These are phyloP conservation scores for Trichoderma erinaceum DNA, from an alignment of 495 filamentous ascomycete genomes.

Conservation along the genomic window DNA sequence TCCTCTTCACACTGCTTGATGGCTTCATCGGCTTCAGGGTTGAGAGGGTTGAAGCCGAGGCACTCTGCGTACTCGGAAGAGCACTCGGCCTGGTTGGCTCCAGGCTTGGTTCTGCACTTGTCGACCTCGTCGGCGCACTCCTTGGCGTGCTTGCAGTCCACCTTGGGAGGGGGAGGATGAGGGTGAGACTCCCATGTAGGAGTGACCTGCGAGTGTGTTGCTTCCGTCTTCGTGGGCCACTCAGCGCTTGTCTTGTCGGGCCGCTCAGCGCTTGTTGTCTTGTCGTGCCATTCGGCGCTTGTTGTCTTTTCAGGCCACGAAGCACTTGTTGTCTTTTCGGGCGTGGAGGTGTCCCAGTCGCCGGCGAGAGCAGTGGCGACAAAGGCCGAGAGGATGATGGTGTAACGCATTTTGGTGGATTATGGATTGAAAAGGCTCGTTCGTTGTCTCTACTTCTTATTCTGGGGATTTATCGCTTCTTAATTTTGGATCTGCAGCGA, in stretches of 20 bases:
- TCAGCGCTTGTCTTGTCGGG: too few species aligned
- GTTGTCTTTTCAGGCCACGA: too few species aligned
- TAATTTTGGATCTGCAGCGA: not conserved
- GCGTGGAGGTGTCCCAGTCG: not conserved
- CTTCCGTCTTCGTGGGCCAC: too few species aligned
- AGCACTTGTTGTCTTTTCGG: too few species aligned
- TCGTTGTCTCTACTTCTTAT: too few species aligned
- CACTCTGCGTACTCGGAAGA: not conserved
- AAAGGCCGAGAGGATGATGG: not conserved
- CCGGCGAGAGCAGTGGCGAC: not conserved
- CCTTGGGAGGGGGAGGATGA: constrained; percentile 4
- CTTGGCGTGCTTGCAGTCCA: not conserved
- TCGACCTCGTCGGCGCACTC: not conserved
- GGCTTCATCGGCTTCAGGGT: not conserved
- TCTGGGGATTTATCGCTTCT: too few species aligned
- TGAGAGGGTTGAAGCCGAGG: constrained; percentile 9
- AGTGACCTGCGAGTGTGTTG: not conserved
- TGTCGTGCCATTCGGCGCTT: too few species aligned
- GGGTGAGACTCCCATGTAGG: not conserved
- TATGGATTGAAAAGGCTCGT: too few species aligned
- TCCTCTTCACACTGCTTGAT: constrained; percentile 3
- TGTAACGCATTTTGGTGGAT: not conserved
- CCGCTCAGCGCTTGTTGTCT: too few species aligned
- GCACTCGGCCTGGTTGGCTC: not conserved
- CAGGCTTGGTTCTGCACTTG: not conserved